Evolutionary conservation across 1,139 yeast species (phyloP).

Genomic region (Yamadazyma buinensis): DNA sequence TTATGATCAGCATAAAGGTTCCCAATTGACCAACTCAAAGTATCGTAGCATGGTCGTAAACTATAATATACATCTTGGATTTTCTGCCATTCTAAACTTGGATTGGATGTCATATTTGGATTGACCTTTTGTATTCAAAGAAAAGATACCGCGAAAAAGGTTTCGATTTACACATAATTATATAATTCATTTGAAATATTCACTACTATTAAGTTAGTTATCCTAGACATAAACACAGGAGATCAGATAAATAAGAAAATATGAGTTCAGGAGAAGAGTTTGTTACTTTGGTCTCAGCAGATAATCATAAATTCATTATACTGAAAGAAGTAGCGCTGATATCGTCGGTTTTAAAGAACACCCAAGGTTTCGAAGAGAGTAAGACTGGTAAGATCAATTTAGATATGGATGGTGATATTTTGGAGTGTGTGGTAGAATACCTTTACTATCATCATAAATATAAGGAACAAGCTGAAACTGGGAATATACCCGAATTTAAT

Average conservation of each 20-base stretch:
- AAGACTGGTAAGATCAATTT: constrained; percentile 45
- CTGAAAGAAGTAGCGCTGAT: constrained; percentile 76
- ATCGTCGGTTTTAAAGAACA: constrained; percentile 74
- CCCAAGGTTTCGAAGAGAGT: constrained; percentile 59
- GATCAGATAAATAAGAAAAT: neutral
- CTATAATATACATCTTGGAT: constrained; percentile 60
- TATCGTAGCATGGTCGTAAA: constrained; percentile 41
- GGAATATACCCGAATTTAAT: constrained; percentile 76
- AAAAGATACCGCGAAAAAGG: too few relatives aligned
- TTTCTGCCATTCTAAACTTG: constrained; percentile 59
- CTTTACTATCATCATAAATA: constrained; percentile 73
- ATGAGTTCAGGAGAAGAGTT: constrained; percentile 22
- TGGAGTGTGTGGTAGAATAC: constrained; percentile 84
- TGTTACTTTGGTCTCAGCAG: constrained; percentile 73
- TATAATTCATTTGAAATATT: too few relatives aligned
- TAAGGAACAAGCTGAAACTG: constrained; percentile 51
- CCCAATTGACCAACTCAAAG: constrained; percentile 33
- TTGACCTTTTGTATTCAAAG: too few relatives aligned
- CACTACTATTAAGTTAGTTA: too few relatives aligned
- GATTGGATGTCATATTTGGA: constrained; percentile 25
- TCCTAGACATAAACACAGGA: neutral
- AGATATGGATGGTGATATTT: constrained; percentile 69
- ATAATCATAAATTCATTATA: constrained; percentile 62
- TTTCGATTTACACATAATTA: too few relatives aligned
- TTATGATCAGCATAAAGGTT: constrained; percentile 26